Base-by-base conservation (phyloP, 164 flowering plant genomes). In the Aristolochia californica region DNA sequence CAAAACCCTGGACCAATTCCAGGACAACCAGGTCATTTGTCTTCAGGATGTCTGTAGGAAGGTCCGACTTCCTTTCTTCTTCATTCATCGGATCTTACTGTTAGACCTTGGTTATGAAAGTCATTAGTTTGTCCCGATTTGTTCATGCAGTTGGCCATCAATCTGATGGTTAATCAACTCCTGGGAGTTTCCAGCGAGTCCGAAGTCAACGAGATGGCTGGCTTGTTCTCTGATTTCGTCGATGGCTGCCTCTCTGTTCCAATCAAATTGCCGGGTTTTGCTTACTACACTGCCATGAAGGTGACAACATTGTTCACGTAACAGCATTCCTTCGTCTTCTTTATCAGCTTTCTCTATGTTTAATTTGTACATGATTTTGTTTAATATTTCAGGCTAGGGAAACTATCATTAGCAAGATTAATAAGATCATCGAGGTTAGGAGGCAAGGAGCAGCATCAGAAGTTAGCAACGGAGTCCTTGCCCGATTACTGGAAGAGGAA, bases 231-330 rank as follows among this genome's bases (percentile, higher is more conserved):
- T 1, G 84, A 86, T 62, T 88, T 88, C 21, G 97, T 73, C 1
- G 94, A 88, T 68, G 97, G 97, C 13, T 85, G 94, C 63, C 79
- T 88, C 34, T 88, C 97, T 23, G 61, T 86, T 62, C 94, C 97
- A n/a, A 75, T 88, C 68, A 81, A 84, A 51, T 34, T 88, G 45
- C 88, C 84, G 0, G 88, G 91, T 9, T 82, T 78, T 22, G 70
- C 97, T 16, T 88, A 78, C 62, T 78, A 81, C 73, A 76, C 80
- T 57, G 94, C 86, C 56, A 88, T 88, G 97, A 84, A 84, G 89
- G 96, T 84, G 21, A 59, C 12, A 21, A 48, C n/a, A 23, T 10
- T 56, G 13, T 20, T 40, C n/a, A 47, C 49, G 11, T 7, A 28
- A 28, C 30, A 28, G 2, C 30, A 28, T 2, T 28, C 7, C 7